Base-by-base conservation (phyloP, 2,329 filamentous ascomycete genomes). In the Penicillium frequentans region DNA sequence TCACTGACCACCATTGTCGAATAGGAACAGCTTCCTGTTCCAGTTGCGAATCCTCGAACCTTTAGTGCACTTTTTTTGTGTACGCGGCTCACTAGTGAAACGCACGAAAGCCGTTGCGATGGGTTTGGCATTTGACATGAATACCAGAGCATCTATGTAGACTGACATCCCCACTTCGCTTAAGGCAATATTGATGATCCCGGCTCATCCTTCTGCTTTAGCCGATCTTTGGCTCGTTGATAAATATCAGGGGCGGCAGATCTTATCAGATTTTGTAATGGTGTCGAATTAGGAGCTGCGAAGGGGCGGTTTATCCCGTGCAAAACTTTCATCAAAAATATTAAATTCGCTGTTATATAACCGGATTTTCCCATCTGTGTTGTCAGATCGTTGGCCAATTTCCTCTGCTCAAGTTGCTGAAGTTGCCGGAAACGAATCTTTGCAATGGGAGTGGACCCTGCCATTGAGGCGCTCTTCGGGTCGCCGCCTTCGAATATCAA, bases 401-500 rank as follows among this genome's bases (percentile, higher is more conserved):
- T 14, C 5, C 13, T 19, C 19, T 19, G 19, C 29, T 31, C 11
- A 19, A 19, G 19, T 19, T 31, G 29, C 11, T 6, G 11, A 31
- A 31, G 10, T 10, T 31, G 29, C 19, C 31, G 10, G 7, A 39
- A 45, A 21, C 26, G 31, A 33, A 27, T 60, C 64, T 49, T 10
- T 23, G 31, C 11, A 7, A 61, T 56, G 59, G 35, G 33, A 5
- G 31, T 59, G 16, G 56, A 63, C 27, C 54, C 61, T 13, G 52
- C 37, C 11, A 63, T 61, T 24, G 16, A 44, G 35, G 48, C 53
- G n/a, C 16, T 59, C 43, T 65, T 63, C 49, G 63, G 63, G 16
- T 51, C 57, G 14, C 31, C 57, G 5, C 59, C 61, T 7, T 23
- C 43, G 2, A 24, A 42, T 21, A 47, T 65, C 31, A 16, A 65